These are phyloP conservation scores for Candida silvatica DNA, from an alignment of 805 yeast genomes.

Conservation along the genomic window DNA sequence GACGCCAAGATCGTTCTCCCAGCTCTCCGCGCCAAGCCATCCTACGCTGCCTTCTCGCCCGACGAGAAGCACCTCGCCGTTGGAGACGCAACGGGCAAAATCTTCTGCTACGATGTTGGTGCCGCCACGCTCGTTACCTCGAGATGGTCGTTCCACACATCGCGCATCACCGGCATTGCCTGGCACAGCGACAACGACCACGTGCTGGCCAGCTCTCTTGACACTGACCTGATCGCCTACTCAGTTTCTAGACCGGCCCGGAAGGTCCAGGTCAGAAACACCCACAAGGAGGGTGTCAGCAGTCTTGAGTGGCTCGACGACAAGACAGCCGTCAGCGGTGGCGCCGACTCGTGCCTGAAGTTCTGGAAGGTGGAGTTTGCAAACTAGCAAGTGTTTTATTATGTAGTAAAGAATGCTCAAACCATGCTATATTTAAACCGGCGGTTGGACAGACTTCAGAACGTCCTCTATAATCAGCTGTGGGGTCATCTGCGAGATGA, in stretches of 20 bases:
- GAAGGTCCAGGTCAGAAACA: slow-evolving; percentile 63
- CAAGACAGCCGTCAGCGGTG: slow-evolving; percentile 53
- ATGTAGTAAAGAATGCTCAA: neutral
- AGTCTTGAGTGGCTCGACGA: slow-evolving; percentile 59
- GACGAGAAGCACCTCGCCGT: slow-evolving; percentile 63
- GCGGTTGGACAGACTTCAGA: slow-evolving; percentile 41
- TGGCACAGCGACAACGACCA: slow-evolving; percentile 75
- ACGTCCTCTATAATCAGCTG: slow-evolving; percentile 45
- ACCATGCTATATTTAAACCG: slow-evolving; percentile 24
- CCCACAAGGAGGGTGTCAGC: slow-evolving; percentile 85
- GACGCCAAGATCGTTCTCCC: slow-evolving; percentile 21
- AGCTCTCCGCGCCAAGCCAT: slow-evolving; percentile 52
- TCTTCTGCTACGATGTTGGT: slow-evolving; percentile 53
- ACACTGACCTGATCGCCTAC: slow-evolving; percentile 72
- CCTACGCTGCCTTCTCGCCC: slow-evolving; percentile 62
- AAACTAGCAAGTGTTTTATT: neutral
- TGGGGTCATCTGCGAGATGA: slow-evolving; percentile 36
- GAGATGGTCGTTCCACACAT: slow-evolving; percentile 94
- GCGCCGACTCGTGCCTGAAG: slow-evolving; percentile 76
- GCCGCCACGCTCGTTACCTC: slow-evolving; percentile 60
- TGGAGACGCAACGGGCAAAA: slow-evolving; percentile 84
- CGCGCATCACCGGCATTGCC: slow-evolving; percentile 63
- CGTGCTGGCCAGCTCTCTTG: slow-evolving; percentile 75
- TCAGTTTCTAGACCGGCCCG: slow-evolving; percentile 72
- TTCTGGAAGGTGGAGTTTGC: slow-evolving; percentile 45